Base-by-base conservation (phyloP, 192 early-diverging fungal genomes). In the Rhizoclosmatium globosum region DNA sequence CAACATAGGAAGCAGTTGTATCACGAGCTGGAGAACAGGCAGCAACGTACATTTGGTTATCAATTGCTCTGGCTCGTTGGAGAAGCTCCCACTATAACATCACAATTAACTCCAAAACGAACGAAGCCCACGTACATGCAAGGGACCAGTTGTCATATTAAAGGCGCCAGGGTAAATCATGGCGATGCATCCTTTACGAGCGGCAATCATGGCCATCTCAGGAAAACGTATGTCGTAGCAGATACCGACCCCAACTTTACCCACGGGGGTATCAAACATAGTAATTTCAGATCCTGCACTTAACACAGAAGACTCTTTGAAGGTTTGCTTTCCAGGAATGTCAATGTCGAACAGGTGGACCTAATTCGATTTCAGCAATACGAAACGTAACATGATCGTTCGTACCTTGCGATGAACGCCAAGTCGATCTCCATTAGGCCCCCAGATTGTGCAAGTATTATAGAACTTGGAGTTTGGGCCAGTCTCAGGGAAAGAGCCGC, bases 161-260 rank as follows among this genome's bases (percentile, higher is more conserved):
- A 98, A 98, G 0, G 96, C 97, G 1, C 95, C 98, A 2, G 97
- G 98, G 77, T 98, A 99, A 44, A 99, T 90, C 97, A 99, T 97
- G 19, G 90, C 92, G 31, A 97, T 81, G 76, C 95, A 96, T 0
- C 95, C 94, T 79, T 89, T 89, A 50, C 94, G 84, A 3, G 96
- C 94, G 46, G 96, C 96, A 82, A 97, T 89, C 92, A 94, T 97
- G 53, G 98, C 96, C 79, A 97, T 85, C 76, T 99, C 98, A 7
- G 98, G 98, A 82, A 99, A 99, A 72, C 95, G 83, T 13, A 99
- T 94, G 72, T 99, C 98, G 82, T 99, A 99, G 82, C 98, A 99
- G 48, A 99, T 98, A 2, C 92, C 98, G 15, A 98, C 82, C 15
- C 97, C 97, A 74, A 99, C 89, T 70, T 88, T 91, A 39, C 97